A percentile compares a stretch with the other conserved stretches of the same genome.
Conservation (phyloP, 768 basidiomycete species). For the Suillus brevipes region DNA sequence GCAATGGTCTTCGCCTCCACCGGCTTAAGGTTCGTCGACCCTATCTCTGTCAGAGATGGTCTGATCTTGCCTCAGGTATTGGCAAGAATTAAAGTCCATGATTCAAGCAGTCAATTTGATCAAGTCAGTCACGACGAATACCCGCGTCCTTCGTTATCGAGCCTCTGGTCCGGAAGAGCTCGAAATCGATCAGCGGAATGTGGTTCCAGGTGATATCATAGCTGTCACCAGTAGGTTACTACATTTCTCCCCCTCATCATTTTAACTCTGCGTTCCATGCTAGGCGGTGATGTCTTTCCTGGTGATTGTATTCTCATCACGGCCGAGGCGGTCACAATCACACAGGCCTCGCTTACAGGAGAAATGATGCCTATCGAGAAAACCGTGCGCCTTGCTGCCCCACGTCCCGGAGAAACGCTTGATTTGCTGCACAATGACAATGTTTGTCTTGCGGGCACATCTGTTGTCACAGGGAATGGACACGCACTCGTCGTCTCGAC, state of each 20-base stretch:
- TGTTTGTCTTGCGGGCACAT: conserved; percentile 36
- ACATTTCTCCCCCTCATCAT: not conserved
- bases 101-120: conserved; percentile 35
- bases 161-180: conserved; percentile 23
- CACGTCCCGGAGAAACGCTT: conserved; percentile 21
- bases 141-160: conserved; percentile 31
- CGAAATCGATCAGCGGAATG: conserved; percentile 31
- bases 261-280: not conserved
- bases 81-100: conserved; percentile 37
- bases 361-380: conserved; percentile 38
- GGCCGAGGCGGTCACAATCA: conserved; percentile 34
- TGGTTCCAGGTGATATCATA: conserved; percentile 36
- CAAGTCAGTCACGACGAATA: conserved; percentile 34
- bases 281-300: conserved; percentile 37
- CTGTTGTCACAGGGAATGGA: conserved; percentile 35
- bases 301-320: conserved; percentile 36
- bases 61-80: conserved; percentile 19
- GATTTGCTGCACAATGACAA: conserved; percentile 34
- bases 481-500: conserved; percentile 32
- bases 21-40: conserved; percentile 24
- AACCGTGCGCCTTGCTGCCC: conserved; percentile 16
- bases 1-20: conserved; percentile 37
- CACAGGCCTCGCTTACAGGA: conserved; percentile 38
- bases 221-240: conserved; percentile 28
- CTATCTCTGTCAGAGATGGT: not conserved